A percentile compares a stretch with the other conserved stretches of the same genome.
These are phyloP conservation scores for Paratrimastix pyriformis DNA, from an alignment of 78 protist species.

Conservation along the genomic window DNA sequence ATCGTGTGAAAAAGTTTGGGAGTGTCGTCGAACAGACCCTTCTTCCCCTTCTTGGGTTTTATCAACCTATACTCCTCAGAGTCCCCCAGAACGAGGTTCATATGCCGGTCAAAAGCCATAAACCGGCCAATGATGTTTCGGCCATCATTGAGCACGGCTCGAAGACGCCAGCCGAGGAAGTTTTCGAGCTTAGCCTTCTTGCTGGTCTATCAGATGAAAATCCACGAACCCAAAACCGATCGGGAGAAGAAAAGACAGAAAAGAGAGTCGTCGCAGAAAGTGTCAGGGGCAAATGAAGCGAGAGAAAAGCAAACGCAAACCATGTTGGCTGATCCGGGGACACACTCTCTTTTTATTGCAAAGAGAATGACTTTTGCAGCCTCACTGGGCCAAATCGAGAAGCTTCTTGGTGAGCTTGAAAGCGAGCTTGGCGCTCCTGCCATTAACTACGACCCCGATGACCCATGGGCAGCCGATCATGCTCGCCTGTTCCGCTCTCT, in stretches of 20 bases:
- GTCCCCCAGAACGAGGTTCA: conserved; percentile 90
- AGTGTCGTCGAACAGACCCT: conserved; percentile 4
- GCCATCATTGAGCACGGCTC: conserved; percentile 70
- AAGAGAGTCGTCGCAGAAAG: too few relatives aligned
- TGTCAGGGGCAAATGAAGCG: too few relatives aligned
- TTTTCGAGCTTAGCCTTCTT: conserved; percentile 65
- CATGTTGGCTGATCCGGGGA: too few relatives aligned
- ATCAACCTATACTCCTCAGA: conserved; percentile 74
- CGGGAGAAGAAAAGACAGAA: too few relatives aligned
- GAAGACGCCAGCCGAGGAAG: conserved; percentile 75
- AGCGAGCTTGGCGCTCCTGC: not conserved
- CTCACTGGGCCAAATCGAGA: not conserved
- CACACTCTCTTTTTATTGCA: too few relatives aligned
- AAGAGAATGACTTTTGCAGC: too few relatives aligned
- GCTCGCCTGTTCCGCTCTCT: not conserved
- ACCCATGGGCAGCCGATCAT: not conserved
- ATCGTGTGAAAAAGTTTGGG: not conserved
- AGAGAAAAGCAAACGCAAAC: too few relatives aligned
- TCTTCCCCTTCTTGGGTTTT: conserved; percentile 32
- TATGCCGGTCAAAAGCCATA: conserved; percentile 94
- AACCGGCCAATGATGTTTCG: conserved; percentile 81
- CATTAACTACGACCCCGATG: not conserved
- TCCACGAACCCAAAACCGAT: too few relatives aligned
- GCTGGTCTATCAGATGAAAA: too few relatives aligned
- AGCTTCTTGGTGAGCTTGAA: not conserved